phyloP scores from a whole-genome alignment of 2,329 filamentous ascomycete species.

The Sarocladium brachiariae region DNA sequence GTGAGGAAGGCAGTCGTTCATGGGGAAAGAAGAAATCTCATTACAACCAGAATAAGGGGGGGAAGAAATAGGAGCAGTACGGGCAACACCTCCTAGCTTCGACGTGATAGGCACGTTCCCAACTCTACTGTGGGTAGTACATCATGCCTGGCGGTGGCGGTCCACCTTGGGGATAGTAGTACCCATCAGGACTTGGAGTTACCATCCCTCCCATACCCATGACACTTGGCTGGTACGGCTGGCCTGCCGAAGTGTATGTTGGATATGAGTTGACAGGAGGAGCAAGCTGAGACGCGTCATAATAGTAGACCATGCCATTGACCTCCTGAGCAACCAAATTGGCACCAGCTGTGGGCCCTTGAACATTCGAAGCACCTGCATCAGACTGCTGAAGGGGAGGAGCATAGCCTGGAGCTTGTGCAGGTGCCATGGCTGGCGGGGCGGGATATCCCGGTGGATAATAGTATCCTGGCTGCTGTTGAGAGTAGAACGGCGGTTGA shows the following conservation, averaged over 20 bases:
- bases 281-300: conserved; percentile 68
- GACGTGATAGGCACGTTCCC: not conserved
- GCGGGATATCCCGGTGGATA: conserved; percentile 50
- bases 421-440: conserved; percentile 32
- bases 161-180: conserved; percentile 56
- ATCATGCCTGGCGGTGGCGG: conserved; percentile 43
- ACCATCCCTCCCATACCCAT: conserved; percentile 76
- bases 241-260: conserved; percentile 26
- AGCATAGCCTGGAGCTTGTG: conserved; percentile 36
- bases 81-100: too few species aligned
- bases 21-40: not conserved
- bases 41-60: too few species aligned
- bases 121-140: conserved; percentile 42
- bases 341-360: conserved; percentile 21
- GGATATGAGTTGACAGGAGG: conserved; percentile 43
- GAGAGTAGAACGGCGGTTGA: conserved; percentile 39
- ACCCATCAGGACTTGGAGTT: conserved; percentile 59
- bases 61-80: too few species aligned
- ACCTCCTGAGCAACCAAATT: conserved; percentile 73
- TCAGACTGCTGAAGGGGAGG: conserved; percentile 33
- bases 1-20: not conserved
- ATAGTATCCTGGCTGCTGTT: conserved; percentile 53
- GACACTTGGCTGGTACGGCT: conserved; percentile 48
- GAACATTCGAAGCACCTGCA: conserved; percentile 11
- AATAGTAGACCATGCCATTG: conserved; percentile 96